Conservation (phyloP, 106 monocot genomes). For the Chionographis japonica region DNA sequence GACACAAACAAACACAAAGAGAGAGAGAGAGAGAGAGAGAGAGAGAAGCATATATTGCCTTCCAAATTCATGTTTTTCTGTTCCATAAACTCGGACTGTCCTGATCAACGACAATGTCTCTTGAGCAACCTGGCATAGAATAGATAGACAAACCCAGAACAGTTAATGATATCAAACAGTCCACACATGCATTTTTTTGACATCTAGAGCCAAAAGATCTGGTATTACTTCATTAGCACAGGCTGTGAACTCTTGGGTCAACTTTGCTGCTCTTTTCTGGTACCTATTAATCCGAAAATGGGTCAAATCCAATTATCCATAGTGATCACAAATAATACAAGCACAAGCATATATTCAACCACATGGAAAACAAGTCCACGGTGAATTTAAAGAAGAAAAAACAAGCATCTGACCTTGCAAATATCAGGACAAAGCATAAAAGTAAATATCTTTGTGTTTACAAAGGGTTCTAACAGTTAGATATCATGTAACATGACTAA, state of each 20-base stretch:
- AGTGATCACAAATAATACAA: not conserved
- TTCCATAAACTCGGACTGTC: slow-evolving; percentile 93
- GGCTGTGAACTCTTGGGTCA: slow-evolving; percentile 77
- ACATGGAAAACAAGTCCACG: too few relatives aligned
- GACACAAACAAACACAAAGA: not conserved
- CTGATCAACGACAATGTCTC: slow-evolving; percentile 73
- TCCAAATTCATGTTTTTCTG: slow-evolving; percentile 74
- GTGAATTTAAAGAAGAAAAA: too few relatives aligned
- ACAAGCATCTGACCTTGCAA: too few relatives aligned
- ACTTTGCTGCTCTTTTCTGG: slow-evolving; percentile 81
- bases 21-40: not conserved
- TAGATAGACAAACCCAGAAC: not conserved
- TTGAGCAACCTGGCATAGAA: slow-evolving; percentile 70
- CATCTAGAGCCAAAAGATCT: not conserved
- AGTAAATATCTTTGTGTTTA: too few relatives aligned
- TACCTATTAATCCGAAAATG: slow-evolving; percentile 38
- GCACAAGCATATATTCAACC: not conserved
- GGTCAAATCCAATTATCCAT: not conserved
- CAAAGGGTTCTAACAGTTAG: too few relatives aligned
- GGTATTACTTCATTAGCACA: slow-evolving; percentile 73
- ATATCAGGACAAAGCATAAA: too few relatives aligned
- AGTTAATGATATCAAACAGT: not conserved
- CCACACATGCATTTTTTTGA: too few relatives aligned
- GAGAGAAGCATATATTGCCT: slow-evolving; percentile 31
- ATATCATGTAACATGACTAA: too few relatives aligned